Evolutionary conservation across 1,139 yeast genomes (phyloP).

Genomic region (Protomyces arabidopsidicola): DNA sequence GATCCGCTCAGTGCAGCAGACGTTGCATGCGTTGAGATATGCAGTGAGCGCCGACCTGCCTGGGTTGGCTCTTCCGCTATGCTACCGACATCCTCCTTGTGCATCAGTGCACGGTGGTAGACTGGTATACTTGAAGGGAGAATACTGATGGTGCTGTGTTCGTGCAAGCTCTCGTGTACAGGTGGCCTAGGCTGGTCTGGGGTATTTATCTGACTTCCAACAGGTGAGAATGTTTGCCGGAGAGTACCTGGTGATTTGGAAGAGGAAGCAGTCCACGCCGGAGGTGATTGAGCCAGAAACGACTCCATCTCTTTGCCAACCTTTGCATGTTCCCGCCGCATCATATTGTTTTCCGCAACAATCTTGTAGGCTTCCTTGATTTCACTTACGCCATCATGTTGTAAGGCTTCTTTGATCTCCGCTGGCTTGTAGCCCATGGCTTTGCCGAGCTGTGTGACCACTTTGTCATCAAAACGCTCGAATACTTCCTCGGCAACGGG

Average conservation of each 20-base stretch:
- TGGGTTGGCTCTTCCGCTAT: slow-evolving; percentile 18
- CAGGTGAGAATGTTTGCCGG: slow-evolving; percentile 31
- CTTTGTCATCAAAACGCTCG: slow-evolving; percentile 60
- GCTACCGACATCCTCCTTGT: slow-evolving; percentile 44
- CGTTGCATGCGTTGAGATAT: slow-evolving; percentile 39
- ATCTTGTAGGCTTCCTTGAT: slow-evolving; percentile 86
- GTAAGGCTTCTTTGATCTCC: slow-evolving; percentile 73
- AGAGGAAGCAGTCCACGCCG: slow-evolving; percentile 44
- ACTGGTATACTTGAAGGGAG: slow-evolving; percentile 86
- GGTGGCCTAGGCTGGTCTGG: slow-evolving; percentile 12
- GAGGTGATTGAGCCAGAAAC: slow-evolving; percentile 31
- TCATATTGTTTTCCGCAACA: slow-evolving; percentile 73
- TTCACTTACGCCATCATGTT: slow-evolving; percentile 50
- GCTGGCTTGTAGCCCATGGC: slow-evolving; percentile 93
- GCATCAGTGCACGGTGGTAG: slow-evolving; percentile 90
- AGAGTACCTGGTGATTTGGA: slow-evolving; percentile 36
- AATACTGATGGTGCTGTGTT: slow-evolving; percentile 18
- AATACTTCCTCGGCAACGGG: slow-evolving; percentile 49
- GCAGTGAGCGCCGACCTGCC: slow-evolving; percentile 39
- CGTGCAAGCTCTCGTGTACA: slow-evolving; percentile 2
- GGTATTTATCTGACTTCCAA: neutral
- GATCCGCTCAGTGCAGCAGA: slow-evolving; percentile 35
- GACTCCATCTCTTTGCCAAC: slow-evolving; percentile 38
- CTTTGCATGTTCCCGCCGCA: slow-evolving; percentile 37
- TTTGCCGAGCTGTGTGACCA: slow-evolving; percentile 68